Evolutionary conservation across 108 stramenopile species (phyloP).

Genomic region (Nitzschia sp.): DNA sequence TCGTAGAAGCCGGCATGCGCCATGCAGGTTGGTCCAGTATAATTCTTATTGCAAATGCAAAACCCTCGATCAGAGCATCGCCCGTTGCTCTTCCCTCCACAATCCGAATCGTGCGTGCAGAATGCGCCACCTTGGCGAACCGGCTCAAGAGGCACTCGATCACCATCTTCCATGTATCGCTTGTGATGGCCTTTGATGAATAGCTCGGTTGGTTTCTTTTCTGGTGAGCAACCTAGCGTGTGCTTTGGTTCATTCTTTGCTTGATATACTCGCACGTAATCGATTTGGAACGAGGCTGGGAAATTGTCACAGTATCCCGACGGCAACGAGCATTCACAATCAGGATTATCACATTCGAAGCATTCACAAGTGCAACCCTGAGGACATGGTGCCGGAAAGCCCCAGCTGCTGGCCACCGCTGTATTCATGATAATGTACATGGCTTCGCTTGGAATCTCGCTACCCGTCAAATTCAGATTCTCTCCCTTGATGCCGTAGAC

Average conservation of each 20-base stretch:
- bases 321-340: conserved; percentile 86
- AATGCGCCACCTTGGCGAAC: conserved; percentile 62
- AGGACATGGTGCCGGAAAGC: conserved; percentile 83
- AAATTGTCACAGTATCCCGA: conserved; percentile 88
- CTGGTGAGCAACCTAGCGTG: conserved; percentile 81
- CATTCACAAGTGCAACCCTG: conserved; percentile 78
- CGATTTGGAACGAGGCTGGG: conserved; percentile 87
- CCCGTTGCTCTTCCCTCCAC: conserved; percentile 57
- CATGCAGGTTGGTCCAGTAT: conserved; percentile 72
- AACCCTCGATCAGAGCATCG: conserved; percentile 39
- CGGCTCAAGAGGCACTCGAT: conserved; percentile 61
- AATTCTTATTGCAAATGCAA: conserved; percentile 62
- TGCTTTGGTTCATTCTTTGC: conserved; percentile 75
- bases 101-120: conserved; percentile 51
- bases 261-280: conserved; percentile 89
- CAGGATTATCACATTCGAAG: conserved; percentile 84
- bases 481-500: conserved; percentile 66
- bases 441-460: conserved; percentile 85
- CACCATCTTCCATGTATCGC: conserved; percentile 76
- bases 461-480: conserved; percentile 63
- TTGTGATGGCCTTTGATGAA: conserved; percentile 86
- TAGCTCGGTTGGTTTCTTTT: conserved; percentile 69
- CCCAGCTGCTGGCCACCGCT: conserved; percentile 84
- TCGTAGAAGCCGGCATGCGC: conserved; percentile 74
- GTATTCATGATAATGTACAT: conserved; percentile 92